These are phyloP conservation scores for Penstemon eatonii DNA, from an alignment of 257 asterid species.

Conservation along the genomic window DNA sequence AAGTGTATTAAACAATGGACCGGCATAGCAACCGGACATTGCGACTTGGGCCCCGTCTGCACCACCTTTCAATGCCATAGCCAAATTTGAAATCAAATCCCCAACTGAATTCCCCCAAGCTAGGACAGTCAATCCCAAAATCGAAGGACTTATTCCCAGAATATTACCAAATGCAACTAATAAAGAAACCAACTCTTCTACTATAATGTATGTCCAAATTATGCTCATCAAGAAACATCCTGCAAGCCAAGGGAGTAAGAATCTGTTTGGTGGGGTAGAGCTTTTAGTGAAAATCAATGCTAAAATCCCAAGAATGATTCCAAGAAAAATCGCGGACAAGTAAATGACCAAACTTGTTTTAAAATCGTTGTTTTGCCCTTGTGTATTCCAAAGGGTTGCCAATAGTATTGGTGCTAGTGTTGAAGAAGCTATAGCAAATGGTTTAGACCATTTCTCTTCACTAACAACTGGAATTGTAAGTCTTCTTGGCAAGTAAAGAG, in stretches of 20 bases:
- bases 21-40: conserved; percentile 79
- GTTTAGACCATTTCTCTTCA: conserved; percentile 71
- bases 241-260: conserved; percentile 55
- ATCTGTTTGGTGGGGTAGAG: conserved; percentile 59
- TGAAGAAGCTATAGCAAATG: conserved; percentile 46
- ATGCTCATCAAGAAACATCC: conserved; percentile 76
- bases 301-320: conserved; percentile 44
- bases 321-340: conserved; percentile 30
- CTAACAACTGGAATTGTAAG: conserved; percentile 65
- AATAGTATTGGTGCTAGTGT: conserved; percentile 54
- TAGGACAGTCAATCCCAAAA: conserved; percentile 76
- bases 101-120: conserved; percentile 92
- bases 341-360: conserved; percentile 26
- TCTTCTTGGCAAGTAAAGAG: conserved; percentile 65
- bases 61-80: conserved; percentile 70
- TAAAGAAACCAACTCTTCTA: conserved; percentile 62
- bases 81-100: conserved; percentile 64
- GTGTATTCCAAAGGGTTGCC: conserved; percentile 39
- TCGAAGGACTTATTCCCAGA: conserved; percentile 63
- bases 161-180: conserved; percentile 59
- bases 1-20: conserved; percentile 70
- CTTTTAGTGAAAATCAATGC: conserved; percentile 39
- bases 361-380: conserved; percentile 13
- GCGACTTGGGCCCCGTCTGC: conserved; percentile 76
- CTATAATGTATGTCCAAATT: conserved; percentile 69